These are phyloP conservation scores for Eleusine coracana DNA, from an alignment of 176 grass and related monocot species.

Conservation along the genomic window DNA sequence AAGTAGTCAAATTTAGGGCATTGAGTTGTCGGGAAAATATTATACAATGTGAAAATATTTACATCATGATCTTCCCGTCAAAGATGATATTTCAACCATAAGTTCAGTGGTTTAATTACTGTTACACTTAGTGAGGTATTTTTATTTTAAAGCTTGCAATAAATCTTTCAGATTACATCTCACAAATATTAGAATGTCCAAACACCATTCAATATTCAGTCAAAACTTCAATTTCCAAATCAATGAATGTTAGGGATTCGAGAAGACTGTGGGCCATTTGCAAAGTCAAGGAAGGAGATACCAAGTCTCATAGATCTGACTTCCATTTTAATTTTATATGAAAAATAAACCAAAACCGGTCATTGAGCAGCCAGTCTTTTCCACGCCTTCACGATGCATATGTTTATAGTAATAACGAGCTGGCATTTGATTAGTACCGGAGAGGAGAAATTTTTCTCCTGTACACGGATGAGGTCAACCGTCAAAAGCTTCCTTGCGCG, in stretches of 20 bases:
- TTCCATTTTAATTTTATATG: background rate
- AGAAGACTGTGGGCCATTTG: background rate
- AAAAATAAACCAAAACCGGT: background rate
- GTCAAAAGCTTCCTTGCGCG: background rate
- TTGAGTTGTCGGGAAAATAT: background rate
- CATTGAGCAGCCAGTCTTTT: background rate
- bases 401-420: background rate
- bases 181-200: background rate
- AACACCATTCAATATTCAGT: background rate
- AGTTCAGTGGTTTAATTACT: background rate
- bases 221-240: background rate
- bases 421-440: background rate
- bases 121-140: too few species aligned
- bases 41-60: background rate
- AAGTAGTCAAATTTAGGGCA: background rate
- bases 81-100: background rate
- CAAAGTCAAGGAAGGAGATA: background rate
- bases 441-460: background rate
- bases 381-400: background rate
- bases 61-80: too few species aligned
- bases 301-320: background rate
- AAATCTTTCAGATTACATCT: background rate
- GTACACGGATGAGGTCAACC: background rate
- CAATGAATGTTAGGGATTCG: background rate
- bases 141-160: background rate